Conservation (phyloP, 306 rosid genomes). For the Glycine tomentella region DNA sequence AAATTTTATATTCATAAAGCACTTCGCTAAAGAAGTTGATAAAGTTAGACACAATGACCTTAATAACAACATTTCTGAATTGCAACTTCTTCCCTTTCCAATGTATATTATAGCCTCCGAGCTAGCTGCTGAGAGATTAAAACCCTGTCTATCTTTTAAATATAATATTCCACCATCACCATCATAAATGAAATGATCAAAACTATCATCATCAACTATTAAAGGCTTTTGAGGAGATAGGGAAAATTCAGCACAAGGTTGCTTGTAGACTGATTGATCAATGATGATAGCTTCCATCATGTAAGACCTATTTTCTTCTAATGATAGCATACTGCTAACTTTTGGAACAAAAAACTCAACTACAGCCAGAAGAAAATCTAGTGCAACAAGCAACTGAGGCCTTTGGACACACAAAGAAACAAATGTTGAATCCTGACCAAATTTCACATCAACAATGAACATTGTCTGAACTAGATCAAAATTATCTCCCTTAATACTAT, state of each 20-base stretch:
- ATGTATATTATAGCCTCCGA: conserved; percentile 79
- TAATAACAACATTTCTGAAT: conserved; percentile 84
- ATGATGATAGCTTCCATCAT: conserved; percentile 70
- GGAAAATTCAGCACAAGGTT: conserved; percentile 71
- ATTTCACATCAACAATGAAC: conserved; percentile 88
- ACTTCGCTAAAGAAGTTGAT: conserved; percentile 14
- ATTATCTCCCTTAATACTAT: conserved; percentile 50
- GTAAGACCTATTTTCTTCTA: conserved; percentile 63
- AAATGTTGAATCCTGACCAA: conserved; percentile 62
- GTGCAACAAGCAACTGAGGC: conserved; percentile 93
- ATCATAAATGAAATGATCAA: conserved; percentile 83
- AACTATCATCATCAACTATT: conserved; percentile 78
- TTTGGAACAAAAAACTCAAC: conserved; percentile 96
- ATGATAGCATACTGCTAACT: conserved; percentile 65
- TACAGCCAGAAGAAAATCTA: conserved; percentile 93
- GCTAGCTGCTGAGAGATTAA: conserved; percentile 63
- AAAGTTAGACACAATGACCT: conserved; percentile 56
- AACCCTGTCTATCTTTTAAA: conserved; percentile 71
- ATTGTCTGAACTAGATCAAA: conserved; percentile 72
- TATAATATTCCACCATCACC: conserved; percentile 83
- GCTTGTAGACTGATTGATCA: conserved; percentile 71
- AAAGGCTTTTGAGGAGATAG: conserved; percentile 84
- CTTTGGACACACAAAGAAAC: conserved; percentile 83
- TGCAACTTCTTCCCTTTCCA: conserved; percentile 88
- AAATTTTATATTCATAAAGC: conserved; percentile 20